Base-by-base conservation (phyloP, 495 filamentous ascomycete genomes). In the Penicillium samsonianum region DNA sequence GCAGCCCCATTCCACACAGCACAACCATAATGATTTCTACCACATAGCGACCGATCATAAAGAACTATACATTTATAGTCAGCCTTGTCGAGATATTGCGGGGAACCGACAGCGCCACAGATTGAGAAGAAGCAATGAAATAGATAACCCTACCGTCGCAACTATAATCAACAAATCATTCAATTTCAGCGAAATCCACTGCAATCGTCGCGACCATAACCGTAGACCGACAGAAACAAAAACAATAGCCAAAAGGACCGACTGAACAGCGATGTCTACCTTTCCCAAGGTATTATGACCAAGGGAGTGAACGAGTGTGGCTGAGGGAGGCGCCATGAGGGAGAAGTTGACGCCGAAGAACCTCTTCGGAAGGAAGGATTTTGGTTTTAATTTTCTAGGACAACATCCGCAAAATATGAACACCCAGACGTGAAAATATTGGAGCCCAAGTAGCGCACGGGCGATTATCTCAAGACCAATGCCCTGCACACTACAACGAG, bases 251-350 rank as follows among this genome's bases (percentile, higher is more conserved):
- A 69, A 50, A 31, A 67, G 55, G 17, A 67, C 17, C 11, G 67
- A 57, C 33, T 67, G 61, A 12, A 69, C 55, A 20, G 61, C 59
- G 19, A 69, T 65, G 52, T 65, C 61, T 1, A 53, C 55, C 57
- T 65, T 61, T 7, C 67, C 67, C 44, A 63, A 60, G 64, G 56
- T 56, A 50, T 69, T 69, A 45, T 65, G 67, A 46, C 61, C 49
- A 9, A 69, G 61, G 25, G 56, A 31, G 44, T 62, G 57, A 23
- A 53, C 44, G 6, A 67, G 54, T 7, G 56, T 57, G 35, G 56
- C 64, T 1, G 35, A 22, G 1, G 50, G 30, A 53, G 55, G 35
- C 38, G 65, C 33, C 65, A 68, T 68, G 30, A 40, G 4, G 51
- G 43, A 26, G 12, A 30, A 47, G n/a, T n/a, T 30, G 11, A 37